phyloP scores from a whole-genome alignment of 148 eudicot species.

The Tetragonia tetragonoides region DNA sequence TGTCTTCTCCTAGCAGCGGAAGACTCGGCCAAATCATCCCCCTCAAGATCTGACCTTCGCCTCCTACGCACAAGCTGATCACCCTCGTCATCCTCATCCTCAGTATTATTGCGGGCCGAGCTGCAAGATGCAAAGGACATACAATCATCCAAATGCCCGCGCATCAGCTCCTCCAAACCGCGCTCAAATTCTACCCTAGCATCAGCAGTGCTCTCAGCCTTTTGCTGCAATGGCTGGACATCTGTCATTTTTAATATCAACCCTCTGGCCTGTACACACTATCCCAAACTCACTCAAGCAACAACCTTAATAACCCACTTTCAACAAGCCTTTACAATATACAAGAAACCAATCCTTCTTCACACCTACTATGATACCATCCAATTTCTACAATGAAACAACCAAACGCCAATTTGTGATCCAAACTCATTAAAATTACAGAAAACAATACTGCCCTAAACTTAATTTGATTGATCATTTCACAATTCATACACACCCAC shows the following conservation, averaged over 20 bases:
- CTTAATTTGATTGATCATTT: constrained; percentile 17
- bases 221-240: constrained; percentile 67
- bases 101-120: constrained; percentile 62
- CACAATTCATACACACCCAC: constrained; percentile 8
- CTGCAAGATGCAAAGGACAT: constrained; percentile 87
- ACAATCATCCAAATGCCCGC: constrained; percentile 79
- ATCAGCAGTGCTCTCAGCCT: constrained; percentile 61
- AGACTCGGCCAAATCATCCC: constrained; percentile 92
- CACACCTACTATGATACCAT: constrained; percentile 26
- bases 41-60: constrained; percentile 86
- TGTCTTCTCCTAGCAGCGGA: constrained; percentile 94
- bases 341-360: constrained; percentile 18
- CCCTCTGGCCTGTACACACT: not conserved
- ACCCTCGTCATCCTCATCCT: constrained; percentile 77
- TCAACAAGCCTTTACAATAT: constrained; percentile 15
- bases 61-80: constrained; percentile 86
- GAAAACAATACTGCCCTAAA: constrained; percentile 23
- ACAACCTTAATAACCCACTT: constrained; percentile 17
- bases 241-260: constrained; percentile 47
- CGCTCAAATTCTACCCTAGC: constrained; percentile 64
- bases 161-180: constrained; percentile 77
- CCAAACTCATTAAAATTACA: constrained; percentile 14
- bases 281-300: constrained; percentile 18
- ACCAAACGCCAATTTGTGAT: constrained; percentile 30
- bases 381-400: constrained; percentile 19